Evolutionary conservation across 2,329 filamentous ascomycete species (phyloP), one percentile per base, ranked within the genome.

Genomic region (Arthroderma uncinatum): DNA sequence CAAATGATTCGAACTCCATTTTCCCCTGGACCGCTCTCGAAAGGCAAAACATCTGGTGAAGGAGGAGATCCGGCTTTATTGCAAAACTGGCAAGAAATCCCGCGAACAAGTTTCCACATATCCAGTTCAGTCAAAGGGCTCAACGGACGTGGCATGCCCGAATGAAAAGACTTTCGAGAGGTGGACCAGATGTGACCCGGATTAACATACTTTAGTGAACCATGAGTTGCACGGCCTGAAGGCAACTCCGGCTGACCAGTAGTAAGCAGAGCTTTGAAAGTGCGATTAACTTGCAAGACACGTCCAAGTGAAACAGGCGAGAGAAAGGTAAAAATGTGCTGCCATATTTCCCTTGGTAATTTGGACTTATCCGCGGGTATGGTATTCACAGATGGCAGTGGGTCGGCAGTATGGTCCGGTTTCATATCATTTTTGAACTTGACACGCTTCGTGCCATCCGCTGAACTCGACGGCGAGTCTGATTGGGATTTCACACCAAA

Each of bases 61-160:
- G 58, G 57, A 52, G 60, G 57, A 16, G 60, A 60, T 52, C 59
- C 60, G 58, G 55, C 60, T 65, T 75, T 80, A 56, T 72, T 74
- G 70, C 89, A 93, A 62, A 84, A 82, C 65, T 91, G 83, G 69
- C 89, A 94, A 56, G 67, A 71, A 30, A 67, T 74, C 52, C 81
- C 79, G 68, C 82, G 83, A 36, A 82, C 76, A 54, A 93, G 74
- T 65, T 80, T 81, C 81, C 88, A 89, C 86, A 91, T 91, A 42
- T 85, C 80, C 62, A 87, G 74, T 70, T 93, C 88, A 42, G 81
- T 80, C 66, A 79, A 80, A 58, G 77, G 79, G 55, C 75, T 73
- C 53, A 92, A 75, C 28, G 87, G 87, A 57, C 78, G 77, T 50
- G 88, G 88, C 74, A 90, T 82, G 62, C 79, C 79, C 25, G 82